phyloP scores from a whole-genome alignment of 1,284 basidiomycete species.

The Meripilus lineatus region DNA sequence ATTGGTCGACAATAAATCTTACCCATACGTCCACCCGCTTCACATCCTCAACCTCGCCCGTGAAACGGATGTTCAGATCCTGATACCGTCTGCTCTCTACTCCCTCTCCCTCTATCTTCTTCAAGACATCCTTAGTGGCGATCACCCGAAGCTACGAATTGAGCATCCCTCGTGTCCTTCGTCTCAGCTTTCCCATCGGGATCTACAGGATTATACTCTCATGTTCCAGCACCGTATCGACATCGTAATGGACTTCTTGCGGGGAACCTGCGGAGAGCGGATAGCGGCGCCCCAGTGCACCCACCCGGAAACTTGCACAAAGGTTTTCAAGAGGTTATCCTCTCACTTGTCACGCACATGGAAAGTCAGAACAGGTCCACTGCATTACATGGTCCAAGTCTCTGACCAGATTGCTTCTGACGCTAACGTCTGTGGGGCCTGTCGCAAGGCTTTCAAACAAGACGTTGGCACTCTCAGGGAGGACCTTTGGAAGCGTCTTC shows the following conservation, averaged over 20 bases:
- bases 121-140: slow-evolving; percentile 40
- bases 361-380: slow-evolving; percentile 45
- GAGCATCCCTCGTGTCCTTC: slow-evolving; percentile 49
- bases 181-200: slow-evolving; percentile 35
- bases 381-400: slow-evolving; percentile 51
- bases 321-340: slow-evolving; percentile 39
- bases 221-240: slow-evolving; percentile 56
- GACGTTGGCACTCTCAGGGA: slow-evolving; percentile 37
- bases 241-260: slow-evolving; percentile 46
- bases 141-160: slow-evolving; percentile 49
- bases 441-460: slow-evolving; percentile 38
- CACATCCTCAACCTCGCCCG: slow-evolving; percentile 55
- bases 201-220: slow-evolving; percentile 46
- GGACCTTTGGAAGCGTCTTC: slow-evolving; percentile 45
- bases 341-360: slow-evolving; percentile 45
- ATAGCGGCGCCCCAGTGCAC: slow-evolving; percentile 17
- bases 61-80: slow-evolving; percentile 43
- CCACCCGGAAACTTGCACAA: slow-evolving; percentile 30
- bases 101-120: slow-evolving; percentile 57
- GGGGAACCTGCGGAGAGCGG: slow-evolving; percentile 37
- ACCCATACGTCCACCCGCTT: slow-evolving; percentile 56
- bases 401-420: slow-evolving; percentile 35
- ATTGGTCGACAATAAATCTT: slow-evolving; percentile 39
- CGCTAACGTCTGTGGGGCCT: slow-evolving; percentile 37
- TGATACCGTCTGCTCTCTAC: slow-evolving; percentile 51